Evolutionary conservation across 441 rosid genomes (phyloP), one percentile per base, ranked within the genome.

Genomic region (Populus hybrid): DNA sequence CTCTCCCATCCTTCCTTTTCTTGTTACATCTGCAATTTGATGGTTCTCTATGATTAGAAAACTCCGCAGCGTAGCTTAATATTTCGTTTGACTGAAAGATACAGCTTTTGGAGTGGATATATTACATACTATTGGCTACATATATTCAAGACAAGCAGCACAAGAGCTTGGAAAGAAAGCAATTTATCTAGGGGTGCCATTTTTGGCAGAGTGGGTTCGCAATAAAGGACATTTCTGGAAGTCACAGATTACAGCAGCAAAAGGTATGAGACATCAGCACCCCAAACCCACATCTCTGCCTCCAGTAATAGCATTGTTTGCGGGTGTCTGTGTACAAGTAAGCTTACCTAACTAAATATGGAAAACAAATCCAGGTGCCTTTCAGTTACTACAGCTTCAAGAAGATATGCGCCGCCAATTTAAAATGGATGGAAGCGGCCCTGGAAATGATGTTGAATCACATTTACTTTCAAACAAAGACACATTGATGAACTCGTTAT

Each of bases 141-240:
- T 90, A 71, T 93, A 95, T 81, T 82, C 94, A 77, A 91, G 99
- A 79, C 98, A 91, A 81, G 98, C 96, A 30, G 90, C 98, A 5
- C 98, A 87, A 75, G 97, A 95, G 78, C 97, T 95, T 28, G 98
- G 99, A 75, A 95, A 93, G 90, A 95, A 92, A 76, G 98, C 90
- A 70, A 75, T 93, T 46, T 95, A 89, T 84, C 92, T 95, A 2
- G 99, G 96, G 26, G 93, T 93, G 69, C 99, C 99, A 12, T 95
- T 93, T 81, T 76, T 95, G 36, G 92, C 97, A 21, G 98, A 93
- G 79, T 95, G 98, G 98, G 92, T 93, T 38, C 89, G 97, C 34
- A 90, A 87, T 80, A 95, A 91, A 84, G 98, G 98, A 0, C 98
- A 95, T 82, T 92, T 89, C 80, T 93, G 94, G 97, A 93, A 90